Evolutionary conservation across 2,329 filamentous ascomycete genomes (phyloP), one percentile per base, ranked within the genome.

Genomic region (Arthrobotrys conoides): DNA sequence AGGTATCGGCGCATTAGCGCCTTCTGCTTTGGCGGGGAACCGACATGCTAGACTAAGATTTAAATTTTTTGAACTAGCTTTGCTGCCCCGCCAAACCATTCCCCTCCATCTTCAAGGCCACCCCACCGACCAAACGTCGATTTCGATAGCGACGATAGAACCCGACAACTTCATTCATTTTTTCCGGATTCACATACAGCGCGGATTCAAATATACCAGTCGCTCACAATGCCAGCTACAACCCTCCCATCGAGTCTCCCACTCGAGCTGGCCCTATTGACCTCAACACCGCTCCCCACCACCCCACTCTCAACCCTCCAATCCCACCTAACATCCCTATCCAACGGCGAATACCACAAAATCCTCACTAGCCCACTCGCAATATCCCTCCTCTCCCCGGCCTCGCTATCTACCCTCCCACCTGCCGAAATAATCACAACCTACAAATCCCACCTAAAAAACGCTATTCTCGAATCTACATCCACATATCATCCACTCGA

Each of bases 311-410:
- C 76, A 14, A 33, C 49, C n/a, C 69, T 79, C n/a, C 20, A 24
- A 20, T 38, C 53, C 20, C 65, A 53, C 10, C 64, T 79, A 18
- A 53, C 53, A 10, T 38, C 41, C 24, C 51, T 72, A 14, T 14
- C 63, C 9, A 27, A 33, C 41, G 64, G 76, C 55, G 76, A 73
- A 27, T 79, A 72, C 38, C 41, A 49, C 30, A 53, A 33, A 24
- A 72, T 79, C 48, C 76, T 79, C 12, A 73, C 69, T 44, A 63
- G 64, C 24, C 30, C 69, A 36, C 65, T 79, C 27, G 55, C 68
- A 57, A 24, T 46, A 1, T 67, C 66, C 36, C 49, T 71, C 20
- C 57, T 73, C 16, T 24, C 30, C 22, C 27, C 63, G 12, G 12
- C 61, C 0, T 46, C 66, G 4, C 6, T 46, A 24, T 46, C 69